A percentile compares a stretch with the other conserved stretches of the same genome.
These are phyloP conservation scores for Termitomyces sp. DNA, from an alignment of 768 basidiomycete genomes.

Conservation along the genomic window DNA sequence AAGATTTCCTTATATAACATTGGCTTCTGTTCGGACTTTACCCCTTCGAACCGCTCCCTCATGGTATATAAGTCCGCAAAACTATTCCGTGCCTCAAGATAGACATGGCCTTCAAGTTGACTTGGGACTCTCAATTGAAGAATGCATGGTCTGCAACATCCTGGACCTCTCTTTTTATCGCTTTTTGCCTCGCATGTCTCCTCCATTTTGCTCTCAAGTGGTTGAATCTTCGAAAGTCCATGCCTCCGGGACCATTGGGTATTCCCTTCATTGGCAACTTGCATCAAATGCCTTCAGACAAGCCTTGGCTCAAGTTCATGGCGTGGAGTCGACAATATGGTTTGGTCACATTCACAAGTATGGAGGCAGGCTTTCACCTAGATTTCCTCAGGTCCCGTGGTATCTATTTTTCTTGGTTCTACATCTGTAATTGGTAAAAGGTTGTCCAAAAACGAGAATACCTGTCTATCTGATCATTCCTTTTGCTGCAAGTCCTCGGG, in stretches of 20 bases:
- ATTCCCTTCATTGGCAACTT: conserved; percentile 40
- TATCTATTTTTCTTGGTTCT: conserved; percentile 35
- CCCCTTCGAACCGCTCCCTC: too few species aligned
- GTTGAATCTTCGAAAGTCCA: conserved; percentile 23
- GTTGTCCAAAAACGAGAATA: background rate
- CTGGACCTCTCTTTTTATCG: background rate
- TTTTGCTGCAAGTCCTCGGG: conserved; percentile 28
- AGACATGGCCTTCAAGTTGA: background rate
- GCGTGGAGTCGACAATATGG: conserved; percentile 43
- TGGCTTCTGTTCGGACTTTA: background rate
- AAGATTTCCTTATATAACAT: background rate
- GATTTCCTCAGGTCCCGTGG: conserved; percentile 27
- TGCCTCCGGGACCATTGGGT: conserved; percentile 42
- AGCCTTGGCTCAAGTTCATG: conserved; percentile 44
- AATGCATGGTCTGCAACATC: background rate
- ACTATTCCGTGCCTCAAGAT: background rate
- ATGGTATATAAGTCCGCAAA: background rate
- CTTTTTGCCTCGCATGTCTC: conserved; percentile 12
- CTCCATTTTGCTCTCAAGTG: conserved; percentile 21
- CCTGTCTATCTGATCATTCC: background rate
- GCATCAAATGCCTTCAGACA: conserved; percentile 35
- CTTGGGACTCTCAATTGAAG: background rate
- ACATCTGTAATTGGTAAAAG: conserved; percentile 34
- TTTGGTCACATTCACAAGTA: conserved; percentile 8
- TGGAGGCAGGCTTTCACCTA: background rate